Evolutionary conservation across 495 filamentous ascomycete species (phyloP).

Genomic region (Lindgomyces ingoldianus): DNA sequence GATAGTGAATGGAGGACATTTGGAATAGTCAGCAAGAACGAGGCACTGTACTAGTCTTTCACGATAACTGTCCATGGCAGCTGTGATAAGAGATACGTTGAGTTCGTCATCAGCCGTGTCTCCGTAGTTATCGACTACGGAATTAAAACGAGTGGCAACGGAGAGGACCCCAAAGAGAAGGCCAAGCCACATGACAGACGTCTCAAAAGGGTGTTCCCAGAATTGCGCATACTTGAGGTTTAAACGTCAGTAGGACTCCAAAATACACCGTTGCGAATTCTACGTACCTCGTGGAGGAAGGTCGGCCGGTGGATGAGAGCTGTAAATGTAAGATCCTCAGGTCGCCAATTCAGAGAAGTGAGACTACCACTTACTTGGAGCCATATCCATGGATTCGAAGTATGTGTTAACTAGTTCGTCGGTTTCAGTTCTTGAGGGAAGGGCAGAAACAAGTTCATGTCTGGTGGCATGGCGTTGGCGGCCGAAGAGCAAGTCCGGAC

Average conservation of each 20-base stretch:
- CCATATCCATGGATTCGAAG: slow-evolving; percentile 15
- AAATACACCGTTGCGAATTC: neutral
- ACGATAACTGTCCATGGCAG: slow-evolving; percentile 15
- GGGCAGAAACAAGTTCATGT: slow-evolving; percentile 4
- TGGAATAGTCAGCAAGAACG: slow-evolving; percentile 21
- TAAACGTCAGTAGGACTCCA: neutral
- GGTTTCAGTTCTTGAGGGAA: slow-evolving; percentile 15
- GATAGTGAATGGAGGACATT: slow-evolving; percentile 24
- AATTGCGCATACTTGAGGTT: slow-evolving; percentile 21
- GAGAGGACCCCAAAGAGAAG: slow-evolving; percentile 14
- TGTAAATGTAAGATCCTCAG: neutral
- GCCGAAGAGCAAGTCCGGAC: slow-evolving; percentile 22
- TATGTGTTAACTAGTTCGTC: slow-evolving; percentile 15
- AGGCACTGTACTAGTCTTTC: slow-evolving; percentile 24
- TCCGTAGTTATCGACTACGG: neutral
- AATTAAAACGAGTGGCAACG: slow-evolving; percentile 14
- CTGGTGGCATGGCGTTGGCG: slow-evolving; percentile 15
- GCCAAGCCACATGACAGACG: slow-evolving; percentile 24
- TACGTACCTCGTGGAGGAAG: slow-evolving; percentile 15
- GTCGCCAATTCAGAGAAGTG: neutral
- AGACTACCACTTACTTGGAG: slow-evolving; percentile 10
- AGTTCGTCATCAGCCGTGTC: neutral
- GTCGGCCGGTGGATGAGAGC: slow-evolving; percentile 22
- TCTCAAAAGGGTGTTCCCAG: slow-evolving; percentile 18
- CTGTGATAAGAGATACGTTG: neutral